Evolutionary conservation across 768 basidiomycete genomes (phyloP).

Genomic region (Lactarius vividus): DNA sequence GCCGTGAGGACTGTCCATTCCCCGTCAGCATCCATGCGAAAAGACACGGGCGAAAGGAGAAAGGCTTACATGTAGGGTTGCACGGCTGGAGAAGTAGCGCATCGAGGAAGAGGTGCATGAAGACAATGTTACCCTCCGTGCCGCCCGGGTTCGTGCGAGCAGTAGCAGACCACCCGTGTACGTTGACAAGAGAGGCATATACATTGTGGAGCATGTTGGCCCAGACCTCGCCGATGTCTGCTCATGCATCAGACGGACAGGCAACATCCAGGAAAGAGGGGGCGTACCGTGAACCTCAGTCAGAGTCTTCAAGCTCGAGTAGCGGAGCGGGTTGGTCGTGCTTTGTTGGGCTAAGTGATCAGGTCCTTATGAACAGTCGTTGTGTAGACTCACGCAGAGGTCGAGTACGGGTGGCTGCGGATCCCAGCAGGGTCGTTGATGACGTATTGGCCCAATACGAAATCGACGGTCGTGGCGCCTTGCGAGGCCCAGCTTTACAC

Average conservation of each 20-base stretch:
- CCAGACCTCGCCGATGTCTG: constrained; percentile 59
- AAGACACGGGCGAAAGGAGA: not conserved
- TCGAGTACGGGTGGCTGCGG: no score
- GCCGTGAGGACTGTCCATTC: constrained; percentile 40
- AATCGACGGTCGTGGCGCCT: constrained; percentile 38
- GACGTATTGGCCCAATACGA: constrained; percentile 30
- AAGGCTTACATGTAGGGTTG: constrained; percentile 47
- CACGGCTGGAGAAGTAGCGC: constrained; percentile 46
- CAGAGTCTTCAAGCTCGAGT: no score
- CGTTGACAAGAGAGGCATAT: constrained; percentile 34
- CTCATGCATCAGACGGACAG: not conserved
- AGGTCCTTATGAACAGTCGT: no score
- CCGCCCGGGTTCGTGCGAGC: constrained; percentile 43
- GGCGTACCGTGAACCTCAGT: no score
- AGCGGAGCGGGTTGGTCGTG: no score
- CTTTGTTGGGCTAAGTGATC: no score
- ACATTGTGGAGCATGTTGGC: constrained; percentile 44
- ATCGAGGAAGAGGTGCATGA: constrained; percentile 51
- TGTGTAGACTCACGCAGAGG: no score
- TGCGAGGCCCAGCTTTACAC: constrained; percentile 37
- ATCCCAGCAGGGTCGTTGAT: no score
- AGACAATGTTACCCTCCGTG: constrained; percentile 49
- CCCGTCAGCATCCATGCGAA: not conserved
- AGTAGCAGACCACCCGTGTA: constrained; percentile 34
- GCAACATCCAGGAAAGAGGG: not conserved